Conservation (phyloP, 495 filamentous ascomycete genomes). For the Apodospora peruviana region DNA sequence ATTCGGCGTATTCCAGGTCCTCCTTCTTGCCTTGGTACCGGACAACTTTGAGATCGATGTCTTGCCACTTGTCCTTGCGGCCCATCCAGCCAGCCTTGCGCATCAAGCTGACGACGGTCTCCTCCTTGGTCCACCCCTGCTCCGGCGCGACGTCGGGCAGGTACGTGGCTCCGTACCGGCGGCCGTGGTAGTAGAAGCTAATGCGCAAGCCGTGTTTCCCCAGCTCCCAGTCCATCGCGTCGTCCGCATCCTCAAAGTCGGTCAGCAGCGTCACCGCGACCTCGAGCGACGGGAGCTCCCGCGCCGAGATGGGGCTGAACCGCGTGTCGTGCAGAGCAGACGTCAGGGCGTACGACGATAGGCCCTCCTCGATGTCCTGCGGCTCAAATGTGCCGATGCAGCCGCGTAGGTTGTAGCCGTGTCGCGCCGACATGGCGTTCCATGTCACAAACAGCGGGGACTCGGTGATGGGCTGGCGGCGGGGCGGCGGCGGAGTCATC, state of each 20-base stretch:
- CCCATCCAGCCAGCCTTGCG: constrained; percentile 86
- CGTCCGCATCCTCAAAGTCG: constrained; percentile 64
- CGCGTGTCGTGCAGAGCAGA: constrained; percentile 86
- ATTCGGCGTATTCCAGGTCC: constrained; percentile 63
- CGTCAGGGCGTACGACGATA: constrained; percentile 78
- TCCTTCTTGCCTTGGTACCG: constrained; percentile 77
- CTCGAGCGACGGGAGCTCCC: constrained; percentile 63
- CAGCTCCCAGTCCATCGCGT: constrained; percentile 79
- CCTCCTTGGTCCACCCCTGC: constrained; percentile 94
- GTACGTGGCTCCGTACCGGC: constrained; percentile 76
- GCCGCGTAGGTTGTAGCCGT: constrained; percentile 66
- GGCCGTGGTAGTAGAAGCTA: constrained; percentile 61
- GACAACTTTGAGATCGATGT: constrained; percentile 68
- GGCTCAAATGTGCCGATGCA: constrained; percentile 96
- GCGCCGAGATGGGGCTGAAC: constrained; percentile 65
- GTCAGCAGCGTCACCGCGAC: constrained; percentile 70
- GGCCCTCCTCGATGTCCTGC: constrained; percentile 64
- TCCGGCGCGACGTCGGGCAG: constrained; percentile 87
- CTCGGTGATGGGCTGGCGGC: constrained; percentile 22
- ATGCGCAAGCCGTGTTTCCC: constrained; percentile 81
- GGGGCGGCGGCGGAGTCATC: constrained; percentile 8
- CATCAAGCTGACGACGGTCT: constrained; percentile 85
- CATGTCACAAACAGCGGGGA: constrained; percentile 91
- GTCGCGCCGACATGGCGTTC: constrained; percentile 63
- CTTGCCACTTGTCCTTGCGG: constrained; percentile 62